Evolutionary conservation across 495 filamentous ascomycete species (phyloP), one percentile per base, ranked within the genome.

Genomic region (Lophiotrema nucula): DNA sequence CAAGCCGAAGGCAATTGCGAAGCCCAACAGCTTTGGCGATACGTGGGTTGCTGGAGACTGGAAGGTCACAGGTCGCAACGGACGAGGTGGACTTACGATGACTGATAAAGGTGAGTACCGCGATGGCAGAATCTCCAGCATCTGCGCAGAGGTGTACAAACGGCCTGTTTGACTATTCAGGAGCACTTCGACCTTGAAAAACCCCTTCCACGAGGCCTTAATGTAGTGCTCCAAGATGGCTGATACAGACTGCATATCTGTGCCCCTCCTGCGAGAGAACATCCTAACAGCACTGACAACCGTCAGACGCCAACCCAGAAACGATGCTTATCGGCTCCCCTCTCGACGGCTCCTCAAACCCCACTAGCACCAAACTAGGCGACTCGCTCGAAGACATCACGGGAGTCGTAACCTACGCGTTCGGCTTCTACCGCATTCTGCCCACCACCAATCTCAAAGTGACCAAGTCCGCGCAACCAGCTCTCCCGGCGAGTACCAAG

Each of bases 41-140:
- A 78, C 79, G 4, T 87, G 82, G 81, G 79, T 85, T 8, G 58
- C 77, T 11, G 83, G 83, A 1, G 68, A 77, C 51, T 86, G 81
- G 77, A 62, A 55, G 18, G 74, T 74, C 3, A 77, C 79, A 0
- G 81, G 82, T 13, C 60, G 69, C 37, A 85, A 86, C 62, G 61
- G 62, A 15, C 71, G 79, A 18, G 77, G 78, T 18, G 80, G 81
- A n/a, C 50, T 86, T 51, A 85, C 82, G 2, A 75, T 82, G 66
- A 72, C 26, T 4, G 47, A 54, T 22, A 41, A 41, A 47, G 47
- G 60, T 64, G 39, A 41, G 54, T 6, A n/a, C n/a, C n/a, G n/a
- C n/a, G n/a, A n/a, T n/a, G n/a, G n/a, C n/a, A n/a, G n/a, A n/a
- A n/a, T n/a, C n/a, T n/a, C n/a, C n/a, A n/a, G n/a, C n/a, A n/a